These are phyloP conservation scores for Boletellus sp. DNA, from an alignment of 1,284 basidiomycete species.

Conservation along the genomic window DNA sequence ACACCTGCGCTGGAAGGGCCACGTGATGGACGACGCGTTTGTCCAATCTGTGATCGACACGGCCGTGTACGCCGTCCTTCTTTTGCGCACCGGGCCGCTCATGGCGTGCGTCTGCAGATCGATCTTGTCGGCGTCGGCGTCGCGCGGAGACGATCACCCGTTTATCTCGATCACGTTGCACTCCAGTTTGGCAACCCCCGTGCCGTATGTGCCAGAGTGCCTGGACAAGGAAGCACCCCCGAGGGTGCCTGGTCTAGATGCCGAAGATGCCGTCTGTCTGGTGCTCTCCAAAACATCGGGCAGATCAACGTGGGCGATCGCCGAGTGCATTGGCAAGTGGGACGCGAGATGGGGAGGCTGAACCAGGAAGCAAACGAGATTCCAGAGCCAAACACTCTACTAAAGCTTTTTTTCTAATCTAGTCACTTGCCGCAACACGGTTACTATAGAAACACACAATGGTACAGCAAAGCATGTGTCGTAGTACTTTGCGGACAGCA, in stretches of 20 bases:
- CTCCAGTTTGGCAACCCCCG: constrained; percentile 40
- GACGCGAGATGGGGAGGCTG: constrained; percentile 48
- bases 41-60: constrained; percentile 47
- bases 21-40: constrained; percentile 46
- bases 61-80: constrained; percentile 31
- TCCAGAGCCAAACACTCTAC: constrained; percentile 6
- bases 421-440: constrained; percentile 29
- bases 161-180: constrained; percentile 17
- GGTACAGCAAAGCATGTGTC: constrained; percentile 31
- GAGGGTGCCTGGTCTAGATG: constrained; percentile 42
- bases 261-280: constrained; percentile 51
- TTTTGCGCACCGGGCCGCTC: no score
- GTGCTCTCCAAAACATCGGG: constrained; percentile 26
- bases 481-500: constrained; percentile 25
- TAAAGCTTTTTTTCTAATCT: constrained; percentile 25
- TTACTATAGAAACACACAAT: constrained; percentile 34
- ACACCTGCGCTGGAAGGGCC: constrained; percentile 57
- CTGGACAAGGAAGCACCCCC: constrained; percentile 25
- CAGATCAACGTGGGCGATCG: constrained; percentile 37
- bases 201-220: constrained; percentile 43
- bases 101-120: constrained; percentile 13
- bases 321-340: constrained; percentile 46
- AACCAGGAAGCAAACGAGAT: constrained; percentile 18
- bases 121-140: constrained; percentile 6
- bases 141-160: constrained; percentile 2